Evolutionary conservation across 306 rosid genomes (phyloP), one percentile per base, ranked within the genome.

Genomic region (Urtica urens): DNA sequence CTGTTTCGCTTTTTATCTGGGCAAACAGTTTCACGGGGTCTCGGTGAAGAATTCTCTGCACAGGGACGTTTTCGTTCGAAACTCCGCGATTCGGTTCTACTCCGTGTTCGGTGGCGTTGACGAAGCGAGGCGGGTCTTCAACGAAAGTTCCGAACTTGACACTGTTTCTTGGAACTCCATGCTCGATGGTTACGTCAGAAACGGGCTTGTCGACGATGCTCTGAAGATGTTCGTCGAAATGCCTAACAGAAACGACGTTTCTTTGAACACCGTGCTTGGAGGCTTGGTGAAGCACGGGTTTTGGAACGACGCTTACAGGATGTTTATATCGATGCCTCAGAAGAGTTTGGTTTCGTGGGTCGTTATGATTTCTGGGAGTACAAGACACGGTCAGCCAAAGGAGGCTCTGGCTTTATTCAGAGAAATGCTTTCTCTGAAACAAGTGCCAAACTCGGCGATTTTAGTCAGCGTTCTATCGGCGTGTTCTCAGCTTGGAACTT

Each of bases 21-120:
- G 66, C n/a, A 49, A 43, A 25, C 66, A 60, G 51, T 60, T 60
- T 49, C 66, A 60, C 30, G 51, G 23, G 10, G 43, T 60, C 50
- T 23, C 51, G 30, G 23, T 39, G 16, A 60, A 60, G 58, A 50
- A 30, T 20, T 50, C 18, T 22, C 51, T 60, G 18, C 17, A 39
- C 12, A 9, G 26, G 49, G 66, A 60, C 9, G 58, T 50, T 28
- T 50, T 60, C 16, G 51, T 60, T 49, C 33, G 58, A 24, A 60
- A 60, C 51, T 60, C 66, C 17, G 44, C 41, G 1, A 60, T 60
- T 60, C 66, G 51, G 28, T 60, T 60, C 51, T 60, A 60, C 19
- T 60, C 58, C 12, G 58, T 60, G 20, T 50, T 57, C 12, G 51
- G 58, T 11, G 38, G 40, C 11, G 7, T 60, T 21, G 51, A 25